A percentile compares a stretch with the other conserved stretches of the same genome.
phyloP scores from a whole-genome alignment of 179 eudicot genomes.

The Spinacia oleracea region DNA sequence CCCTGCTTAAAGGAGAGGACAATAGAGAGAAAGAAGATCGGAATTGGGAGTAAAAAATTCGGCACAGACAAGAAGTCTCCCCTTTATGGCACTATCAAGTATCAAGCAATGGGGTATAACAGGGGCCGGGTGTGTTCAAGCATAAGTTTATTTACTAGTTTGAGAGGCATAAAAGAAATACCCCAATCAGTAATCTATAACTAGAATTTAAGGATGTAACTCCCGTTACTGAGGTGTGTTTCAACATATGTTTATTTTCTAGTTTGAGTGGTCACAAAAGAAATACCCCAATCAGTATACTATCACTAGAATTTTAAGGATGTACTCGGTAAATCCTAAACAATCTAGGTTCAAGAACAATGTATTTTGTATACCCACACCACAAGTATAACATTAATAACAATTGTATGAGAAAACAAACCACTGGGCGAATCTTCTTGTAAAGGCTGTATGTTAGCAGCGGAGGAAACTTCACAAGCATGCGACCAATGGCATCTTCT shows the following conservation, averaged over 20 bases:
- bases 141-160: too few relatives aligned
- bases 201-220: too few relatives aligned
- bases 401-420: conserved; percentile 33
- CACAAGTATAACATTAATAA: conserved; percentile 11
- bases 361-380: neutral
- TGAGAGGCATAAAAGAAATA: too few relatives aligned
- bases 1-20: neutral
- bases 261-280: neutral
- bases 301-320: neutral
- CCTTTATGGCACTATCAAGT: neutral
- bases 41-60: neutral
- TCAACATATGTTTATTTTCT: neutral
- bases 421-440: conserved; percentile 99
- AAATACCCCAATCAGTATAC: neutral
- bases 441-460: conserved; percentile 85
- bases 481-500: conserved; percentile 73
- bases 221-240: neutral
- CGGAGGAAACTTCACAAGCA: conserved; percentile 84
- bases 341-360: neutral
- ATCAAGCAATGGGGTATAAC: neutral
- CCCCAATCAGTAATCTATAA: too few relatives aligned
- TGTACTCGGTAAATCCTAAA: neutral
- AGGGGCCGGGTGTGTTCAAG: too few relatives aligned
- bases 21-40: neutral
- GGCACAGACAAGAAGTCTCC: neutral